Evolutionary conservation across 2,329 filamentous ascomycete species (phyloP), one percentile per base, ranked within the genome.

Genomic region (Boeremia lycopersici): DNA sequence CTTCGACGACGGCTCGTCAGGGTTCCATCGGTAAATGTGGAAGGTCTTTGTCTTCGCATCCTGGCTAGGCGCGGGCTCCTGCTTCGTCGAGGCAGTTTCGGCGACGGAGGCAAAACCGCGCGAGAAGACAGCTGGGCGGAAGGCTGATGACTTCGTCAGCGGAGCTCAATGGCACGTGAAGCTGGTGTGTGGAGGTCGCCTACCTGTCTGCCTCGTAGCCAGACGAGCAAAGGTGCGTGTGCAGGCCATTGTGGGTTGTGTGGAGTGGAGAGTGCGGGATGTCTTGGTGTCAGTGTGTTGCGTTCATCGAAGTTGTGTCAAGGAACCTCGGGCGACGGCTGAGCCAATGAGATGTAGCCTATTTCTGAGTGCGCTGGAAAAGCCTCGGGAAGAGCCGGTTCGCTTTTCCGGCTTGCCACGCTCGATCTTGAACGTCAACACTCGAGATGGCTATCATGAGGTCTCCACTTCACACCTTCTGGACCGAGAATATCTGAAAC

Each of bases 1-100:
- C 87, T 99, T 99, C 78, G 90, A 88, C 72, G 87, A 86, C 55
- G 95, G 95, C 75, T 88, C 84, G 75, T 98, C 95, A 58, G 95
- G 95, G 77, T 96, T 96, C 95, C 95, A 99, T 77, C 95, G 87
- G 87, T 99, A 99, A 82, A 99, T 89, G 79, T 96, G 89, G 86
- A 99, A 99, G 46, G 89, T 92, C 88, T 97, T 98, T 81, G 90
- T 86, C 69, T 83, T 84, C 40, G 86, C 78, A 56, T 83, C 77
- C 63, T 82, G 76, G 61, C 78, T 80, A 48, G 81, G 74, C 69
- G 82, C 82, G 51, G 89, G 83, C 67, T 89, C 84, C 64, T 85
- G 77, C 53, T 85, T 79, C 44, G 85, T 84, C 43, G 86, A 83
- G 31, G 86, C 83, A 75, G 67, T 63, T 57, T 74, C 71, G 61